Base-by-base conservation (phyloP, 2,329 filamentous ascomycete genomes). In the Penicillium sp. region DNA sequence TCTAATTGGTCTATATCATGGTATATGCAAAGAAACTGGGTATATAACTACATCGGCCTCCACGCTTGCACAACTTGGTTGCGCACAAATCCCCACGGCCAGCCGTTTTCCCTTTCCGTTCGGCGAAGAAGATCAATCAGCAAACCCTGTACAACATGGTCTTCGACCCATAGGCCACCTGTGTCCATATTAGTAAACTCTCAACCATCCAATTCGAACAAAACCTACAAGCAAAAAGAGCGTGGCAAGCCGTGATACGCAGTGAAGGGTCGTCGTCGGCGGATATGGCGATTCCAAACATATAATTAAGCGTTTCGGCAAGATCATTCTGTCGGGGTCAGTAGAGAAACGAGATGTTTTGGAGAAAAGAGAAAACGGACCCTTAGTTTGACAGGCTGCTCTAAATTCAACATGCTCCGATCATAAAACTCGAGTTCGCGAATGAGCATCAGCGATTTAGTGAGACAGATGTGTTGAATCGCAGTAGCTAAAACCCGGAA, bases 231-330 rank as follows among this genome's bases (percentile, higher is more conserved):
- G 68, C 70, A 62, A 66, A 69, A 5, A 73, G 60, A 16, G 69
- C 69, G 49, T 73, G 68, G 44, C 70, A 70, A 29, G 71, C 70
- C 62, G 72, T 72, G 27, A 70, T 67, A 29, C 69, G 69, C 23
- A 70, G 54, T 1, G 70, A 65, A n/a, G 68, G 68, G 27, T 72
- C 70, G 39, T 72, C 68, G 25, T 73, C 71, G 3, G 65, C 65
- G 3, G 71, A 72, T 2, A 71, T 60, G 15, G 69, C 70, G 33
- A 73, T 72, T 33, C 71, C 71, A 31, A 72, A 72, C 11, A 73
- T 59, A 33, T 69, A 65, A 19, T 65, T 61, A 2, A 73, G 60
- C n/a, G 69, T 72, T 29, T 66, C 60, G 1, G 59, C 56, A 16
- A 72, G 57, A 23, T 68, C 63, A 38, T 62, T 59, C 70, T 72